Percentiles rank a stretch among this genome's conserved stretches.
These are phyloP conservation scores for Protomyces inouyei DNA, from an alignment of 1,139 yeast genomes.

Conservation along the genomic window DNA sequence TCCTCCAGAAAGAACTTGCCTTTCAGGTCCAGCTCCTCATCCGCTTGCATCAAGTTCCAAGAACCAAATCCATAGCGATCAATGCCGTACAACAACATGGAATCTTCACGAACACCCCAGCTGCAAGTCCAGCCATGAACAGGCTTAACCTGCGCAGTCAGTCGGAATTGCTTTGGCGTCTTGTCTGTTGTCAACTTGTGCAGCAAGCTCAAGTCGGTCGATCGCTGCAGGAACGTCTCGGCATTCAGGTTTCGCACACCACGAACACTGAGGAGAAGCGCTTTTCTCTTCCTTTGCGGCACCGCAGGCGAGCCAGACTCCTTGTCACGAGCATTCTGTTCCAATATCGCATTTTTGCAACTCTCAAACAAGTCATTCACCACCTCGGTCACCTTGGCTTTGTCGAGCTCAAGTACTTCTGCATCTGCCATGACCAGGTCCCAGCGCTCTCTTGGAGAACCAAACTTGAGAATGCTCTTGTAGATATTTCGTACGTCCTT, in stretches of 20 bases:
- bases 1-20: slow-evolving; percentile 65
- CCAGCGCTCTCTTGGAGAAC: slow-evolving; percentile 77
- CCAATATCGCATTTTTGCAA: slow-evolving; percentile 59
- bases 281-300: slow-evolving; percentile 75
- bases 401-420: slow-evolving; percentile 75
- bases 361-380: slow-evolving; percentile 63
- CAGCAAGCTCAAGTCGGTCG: slow-evolving; percentile 69
- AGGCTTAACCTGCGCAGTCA: slow-evolving; percentile 63
- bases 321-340: slow-evolving; percentile 63
- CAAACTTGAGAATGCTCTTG: slow-evolving; percentile 73
- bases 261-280: slow-evolving; percentile 80
- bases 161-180: slow-evolving; percentile 54
- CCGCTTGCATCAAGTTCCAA: slow-evolving; percentile 91
- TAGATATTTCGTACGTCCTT: slow-evolving; percentile 84
- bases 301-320: slow-evolving; percentile 46
- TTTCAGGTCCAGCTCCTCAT: slow-evolving; percentile 81
- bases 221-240: slow-evolving; percentile 75
- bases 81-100: slow-evolving; percentile 79
- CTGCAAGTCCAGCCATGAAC: slow-evolving; percentile 89
- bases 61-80: slow-evolving; percentile 93
- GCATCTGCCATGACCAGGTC: slow-evolving; percentile 88
- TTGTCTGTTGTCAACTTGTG: slow-evolving; percentile 54
- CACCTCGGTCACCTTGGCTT: slow-evolving; percentile 72
- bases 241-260: slow-evolving; percentile 91
- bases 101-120: slow-evolving; percentile 81